Evolutionary conservation across 768 basidiomycete genomes (phyloP), one percentile per base, ranked within the genome.

Genomic region (Lyophyllum shimeji): DNA sequence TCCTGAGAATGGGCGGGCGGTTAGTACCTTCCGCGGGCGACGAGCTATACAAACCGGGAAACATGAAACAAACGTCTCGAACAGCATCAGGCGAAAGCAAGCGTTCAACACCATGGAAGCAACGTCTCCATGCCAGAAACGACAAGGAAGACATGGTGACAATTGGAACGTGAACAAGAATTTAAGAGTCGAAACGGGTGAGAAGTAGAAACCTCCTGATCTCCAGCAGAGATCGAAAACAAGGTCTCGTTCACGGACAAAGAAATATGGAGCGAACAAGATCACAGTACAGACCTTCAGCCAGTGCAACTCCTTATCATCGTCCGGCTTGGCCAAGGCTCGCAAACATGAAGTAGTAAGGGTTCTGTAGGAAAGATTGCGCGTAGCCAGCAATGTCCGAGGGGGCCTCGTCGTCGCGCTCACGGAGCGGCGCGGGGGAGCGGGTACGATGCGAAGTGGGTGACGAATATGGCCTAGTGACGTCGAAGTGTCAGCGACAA

Each of bases 271-370:
- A 34, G 34, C n/a, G 12, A 17, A 47, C 23, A 8, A n/a, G 43
- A 23, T 21, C 12, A 18, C 17, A 49, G 3, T 15, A 59, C 73
- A 21, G 51, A 87, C 86, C 79, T 93, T 81, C 13, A 81, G 66
- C 84, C 92, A 89, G 65, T 97, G 95, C 43, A 96, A 70, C 70
- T 96, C 94, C 12, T 87, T 81, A 62, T 95, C 92, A 58, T 91
- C 88, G 63, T 95, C 93, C 0, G 91, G 90, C 63, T 93, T 87
- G 1, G 93, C 93, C 39, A 95, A 81, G n/a, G 65, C 86, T 87
- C 23, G 94, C 93, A 64, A 93, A 95, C 90, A 95, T 95, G 71
- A 96, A 95, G 69, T 94, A 96, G 69, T 95, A 95, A 0, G 94
- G 94, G 63, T 95, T 93, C 67, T 94, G 92, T 17, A 93, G 80